Evolutionary conservation across 2,329 filamentous ascomycete species (phyloP), one percentile per base, ranked within the genome.

Genomic region (Orbilia quercus): DNA sequence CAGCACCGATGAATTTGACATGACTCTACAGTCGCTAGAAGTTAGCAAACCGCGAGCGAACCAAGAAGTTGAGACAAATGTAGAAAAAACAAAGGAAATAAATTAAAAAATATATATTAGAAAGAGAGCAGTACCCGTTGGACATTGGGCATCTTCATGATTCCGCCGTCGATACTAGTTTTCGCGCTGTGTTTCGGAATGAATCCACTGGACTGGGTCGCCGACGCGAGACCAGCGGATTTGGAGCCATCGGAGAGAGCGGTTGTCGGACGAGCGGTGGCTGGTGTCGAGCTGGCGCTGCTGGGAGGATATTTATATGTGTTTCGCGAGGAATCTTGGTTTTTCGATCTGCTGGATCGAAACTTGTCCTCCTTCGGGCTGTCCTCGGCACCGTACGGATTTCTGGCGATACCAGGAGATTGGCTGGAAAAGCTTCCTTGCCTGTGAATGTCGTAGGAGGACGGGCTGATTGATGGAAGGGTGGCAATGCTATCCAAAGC

Each of bases 1-100:
- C 91, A 53, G 92, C 95, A 76, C 77, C 76, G 57, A 78, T 77
- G 47, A 78, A 76, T 69, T 77, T 78, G 50, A 78, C 77, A 31
- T 76, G 77, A 70, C 77, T 77, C 77, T 78, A 76, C 38, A 53
- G 59, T 60, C 59, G 42, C 40, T 54, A 71, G 45, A 54, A 47
- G 42, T 58, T 59, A 74, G 58, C 53, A 34, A 34, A 47, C 55
- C 53, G 53, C 53, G 38, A 66, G 76, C 65, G 75, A 69, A 40
- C 28, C 44, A 40, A 54, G 9, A 74, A 48, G 22, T 48, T 48
- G 14, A 40, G 14, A 14, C 25, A 23, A 38, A n/a, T n/a, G n/a
- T n/a, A n/a, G n/a, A n/a, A n/a, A 9, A 23, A 22, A 54, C 14
- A 14, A 59, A 34, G 20, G 40, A 53, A 51, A 9, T 74, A 36